Percentiles rank a stretch among this genome's conserved stretches.
These are phyloP conservation scores for Fusarium albosuccineum DNA, from an alignment of 2,329 filamentous ascomycete species.

Conservation along the genomic window DNA sequence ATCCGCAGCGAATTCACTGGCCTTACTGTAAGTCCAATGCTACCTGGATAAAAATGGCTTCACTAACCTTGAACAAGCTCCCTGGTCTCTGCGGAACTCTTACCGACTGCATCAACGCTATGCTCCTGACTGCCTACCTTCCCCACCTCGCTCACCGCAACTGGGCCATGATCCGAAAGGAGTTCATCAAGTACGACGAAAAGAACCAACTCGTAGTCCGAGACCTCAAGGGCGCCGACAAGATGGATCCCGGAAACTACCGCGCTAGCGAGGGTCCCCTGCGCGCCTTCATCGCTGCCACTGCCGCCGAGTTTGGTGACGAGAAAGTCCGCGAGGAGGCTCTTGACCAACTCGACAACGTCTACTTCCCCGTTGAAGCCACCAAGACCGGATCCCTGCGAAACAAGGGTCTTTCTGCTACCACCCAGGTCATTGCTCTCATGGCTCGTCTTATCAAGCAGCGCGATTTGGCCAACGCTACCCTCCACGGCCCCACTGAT, in stretches of 20 bases:
- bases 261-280: conserved; percentile 8
- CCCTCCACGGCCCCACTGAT: conserved; percentile 10
- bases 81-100: conserved; percentile 20
- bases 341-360: conserved; percentile 18
- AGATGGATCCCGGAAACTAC: conserved; percentile 21
- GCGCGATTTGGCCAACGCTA: conserved; percentile 17
- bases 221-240: conserved; percentile 22
- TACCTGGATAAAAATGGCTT: neutral
- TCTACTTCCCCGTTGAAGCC: conserved; percentile 20
- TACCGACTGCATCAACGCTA: conserved; percentile 26
- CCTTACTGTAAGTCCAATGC: conserved; percentile 10
- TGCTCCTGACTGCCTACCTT: conserved; percentile 22
- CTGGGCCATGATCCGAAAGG: conserved; percentile 26
- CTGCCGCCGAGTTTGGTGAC: conserved; percentile 23
- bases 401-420: conserved; percentile 25
- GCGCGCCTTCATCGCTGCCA: conserved; percentile 18
- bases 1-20: conserved; percentile 24
- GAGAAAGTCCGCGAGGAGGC: conserved; percentile 20
- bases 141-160: conserved; percentile 22
- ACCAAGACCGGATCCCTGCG: conserved; percentile 18
- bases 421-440: conserved; percentile 15
- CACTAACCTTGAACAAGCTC: neutral
- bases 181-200: conserved; percentile 15
- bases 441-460: conserved; percentile 26
- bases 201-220: conserved; percentile 8